Evolutionary conservation across 78 protist genomes (phyloP), one percentile per base, ranked within the genome.

Genomic region (Paratrimastix pyriformis): DNA sequence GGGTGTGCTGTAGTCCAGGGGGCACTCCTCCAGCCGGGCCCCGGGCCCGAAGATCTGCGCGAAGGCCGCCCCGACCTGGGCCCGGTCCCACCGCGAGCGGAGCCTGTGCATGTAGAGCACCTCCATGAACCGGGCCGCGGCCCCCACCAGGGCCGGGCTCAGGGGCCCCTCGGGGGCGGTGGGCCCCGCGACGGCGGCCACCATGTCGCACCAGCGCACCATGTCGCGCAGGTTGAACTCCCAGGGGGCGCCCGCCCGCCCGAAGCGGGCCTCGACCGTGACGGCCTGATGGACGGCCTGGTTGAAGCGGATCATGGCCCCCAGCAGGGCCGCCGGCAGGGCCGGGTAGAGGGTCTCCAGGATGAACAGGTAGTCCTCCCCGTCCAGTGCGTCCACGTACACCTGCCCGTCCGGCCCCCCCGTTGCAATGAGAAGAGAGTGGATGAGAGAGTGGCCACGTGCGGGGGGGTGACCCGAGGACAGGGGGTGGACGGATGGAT

Each of bases 151-250:
- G 26, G 4, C 44, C 37, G 37, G 72, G 11, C 70, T 39, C 55
- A 1, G 15, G 54, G 46, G n/a, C n/a, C n/a, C n/a, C n/a, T n/a
- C n/a, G n/a, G n/a, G n/a, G n/a, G n/a, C n/a, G n/a, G n/a, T n/a
- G n/a, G n/a, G n/a, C n/a, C n/a, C 74, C 32, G 13, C 55, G 33
- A 26, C 7, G 60, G 35, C 48, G 43, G 2, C 13, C 76, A 86
- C 68, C 39, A 90, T 44, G 11, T 92, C 93, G 65, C 91, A 83
- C 98, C 97, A 94, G 32, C 98, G 82, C 75, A 84, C 68, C 29
- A 95, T 74, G 59, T 97, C 99, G 3, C 99, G 87, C 66, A 97
- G 81, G 88, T 97, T 97, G 91, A 95, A 92, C 84, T 95, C 99
- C 99, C 99, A 94, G 21, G 99, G 98, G 7, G 87, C 79, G 50